Percentiles rank a stretch among this genome's conserved stretches.
These are phyloP conservation scores for Solanum neorickii DNA, from an alignment of 257 asterid genomes.

Conservation along the genomic window DNA sequence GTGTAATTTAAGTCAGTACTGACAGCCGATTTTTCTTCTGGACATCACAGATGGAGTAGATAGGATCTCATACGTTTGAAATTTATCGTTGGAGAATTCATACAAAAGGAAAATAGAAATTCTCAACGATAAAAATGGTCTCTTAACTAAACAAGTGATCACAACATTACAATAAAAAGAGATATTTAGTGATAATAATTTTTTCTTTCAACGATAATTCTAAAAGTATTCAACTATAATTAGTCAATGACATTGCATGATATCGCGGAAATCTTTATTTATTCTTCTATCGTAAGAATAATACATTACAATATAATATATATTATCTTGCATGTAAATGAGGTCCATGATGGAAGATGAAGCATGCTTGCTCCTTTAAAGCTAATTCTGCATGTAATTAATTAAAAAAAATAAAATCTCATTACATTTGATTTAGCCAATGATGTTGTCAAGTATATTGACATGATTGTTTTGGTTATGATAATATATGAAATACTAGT, in stretches of 20 bases:
- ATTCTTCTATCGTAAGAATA: not conserved
- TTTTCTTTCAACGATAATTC: no score
- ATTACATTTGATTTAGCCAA: not conserved
- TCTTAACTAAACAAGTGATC: no score
- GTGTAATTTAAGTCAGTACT: not conserved
- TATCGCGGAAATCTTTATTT: no score
- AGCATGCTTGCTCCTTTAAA: not conserved
- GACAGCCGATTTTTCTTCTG: no score
- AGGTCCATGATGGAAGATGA: not conserved
- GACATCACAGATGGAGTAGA: no score
- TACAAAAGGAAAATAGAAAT: not conserved
- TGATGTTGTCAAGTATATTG: not conserved
- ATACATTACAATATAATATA: not conserved
- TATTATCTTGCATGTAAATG: not conserved
- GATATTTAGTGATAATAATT: not conserved
- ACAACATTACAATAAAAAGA: no score
- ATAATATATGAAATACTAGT: no score
- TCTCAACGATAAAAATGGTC: no score
- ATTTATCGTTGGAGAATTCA: not conserved
- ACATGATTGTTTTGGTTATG: not conserved
- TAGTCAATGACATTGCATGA: no score
- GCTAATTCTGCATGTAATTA: not conserved
- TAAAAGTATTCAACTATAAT: no score
- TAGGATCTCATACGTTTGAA: no score
- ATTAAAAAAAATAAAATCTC: not conserved